Base-by-base conservation (phyloP, 2,329 filamentous ascomycete species). In the Penicillium sp. region DNA sequence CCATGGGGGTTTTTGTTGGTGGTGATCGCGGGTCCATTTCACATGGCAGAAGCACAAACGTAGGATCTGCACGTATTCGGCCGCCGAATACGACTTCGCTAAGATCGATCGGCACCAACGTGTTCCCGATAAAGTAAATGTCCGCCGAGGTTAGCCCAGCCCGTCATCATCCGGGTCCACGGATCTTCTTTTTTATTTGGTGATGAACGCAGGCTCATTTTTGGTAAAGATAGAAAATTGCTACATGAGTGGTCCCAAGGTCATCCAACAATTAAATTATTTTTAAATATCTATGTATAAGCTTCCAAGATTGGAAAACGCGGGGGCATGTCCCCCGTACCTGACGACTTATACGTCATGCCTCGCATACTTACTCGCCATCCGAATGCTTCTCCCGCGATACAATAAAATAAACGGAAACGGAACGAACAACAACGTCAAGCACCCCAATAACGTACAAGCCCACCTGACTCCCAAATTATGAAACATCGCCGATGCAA, bases 371-470 rank as follows among this genome's bases (percentile, higher is more conserved):
- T 57, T 57, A 33, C 61, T 63, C 36, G 53, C 48, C 57, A 62
- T 39, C 33, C 61, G 41, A 42, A 63, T 45, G 16, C 56, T 53
- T 24, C 36, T 48, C 20, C 62, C 57, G 22, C 35, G 50, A 13
- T 9, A 47, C 7, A 53, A 35, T 22, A 60, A 46, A 50, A 77
- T 52, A 33, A 75, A 69, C 7, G 75, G 75, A 44, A 71, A 73
- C 5, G 74, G 74, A 16, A 77, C 53, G 46, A 68, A 62, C 1
- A 62, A 36, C 8, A 65, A 39, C 2, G 61, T 52, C 55, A 69
- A 54, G 42, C 65, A 69, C 0, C 60, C 66, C 2, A 69, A 57
- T 4, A 67, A 49, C 7, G 60, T 66, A 54, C 62, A 61, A 14
- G 65, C 66, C 66, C 66, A 69, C 4, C 63, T 61, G 4, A 64